A percentile compares a stretch with the other conserved stretches of the same genome.
Evolutionary conservation across 495 filamentous ascomycete genomes (phyloP).

Genomic region (Lasiosphaeris hirsuta): DNA sequence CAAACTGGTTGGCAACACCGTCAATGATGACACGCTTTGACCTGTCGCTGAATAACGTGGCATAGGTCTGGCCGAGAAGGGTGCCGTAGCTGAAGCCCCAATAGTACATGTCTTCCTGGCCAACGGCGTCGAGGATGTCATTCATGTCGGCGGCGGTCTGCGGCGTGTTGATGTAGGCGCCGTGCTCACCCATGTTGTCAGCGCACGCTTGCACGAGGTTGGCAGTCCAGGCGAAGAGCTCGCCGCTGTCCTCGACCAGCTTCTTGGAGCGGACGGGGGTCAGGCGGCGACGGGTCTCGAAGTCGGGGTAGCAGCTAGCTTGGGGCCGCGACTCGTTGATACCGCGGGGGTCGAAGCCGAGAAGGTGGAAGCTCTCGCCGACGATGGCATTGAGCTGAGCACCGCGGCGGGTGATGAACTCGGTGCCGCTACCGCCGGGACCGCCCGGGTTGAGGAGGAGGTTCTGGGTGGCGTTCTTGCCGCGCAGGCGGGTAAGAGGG

Average conservation of each 20-base stretch:
- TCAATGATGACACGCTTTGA: conserved; percentile 41
- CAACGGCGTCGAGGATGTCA: conserved; percentile 42
- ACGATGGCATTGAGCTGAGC: conserved; percentile 33
- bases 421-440: conserved; percentile 40
- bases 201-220: conserved; percentile 38
- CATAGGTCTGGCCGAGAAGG: conserved; percentile 55
- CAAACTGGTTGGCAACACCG: conserved; percentile 39
- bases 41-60: conserved; percentile 41
- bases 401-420: conserved; percentile 33
- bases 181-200: conserved; percentile 42
- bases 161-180: conserved; percentile 43
- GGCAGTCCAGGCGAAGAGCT: conserved; percentile 38
- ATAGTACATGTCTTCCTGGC: conserved; percentile 47
- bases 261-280: conserved; percentile 26
- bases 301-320: conserved; percentile 38
- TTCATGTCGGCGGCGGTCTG: conserved; percentile 52
- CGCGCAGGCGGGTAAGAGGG: conserved; percentile 42
- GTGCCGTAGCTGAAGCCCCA: conserved; percentile 68
- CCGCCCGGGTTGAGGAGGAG: conserved; percentile 47
- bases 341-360: conserved; percentile 46
- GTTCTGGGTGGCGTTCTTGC: conserved; percentile 37
- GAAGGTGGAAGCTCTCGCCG: conserved; percentile 43
- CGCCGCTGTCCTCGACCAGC: conserved; percentile 34
- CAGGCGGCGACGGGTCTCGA: conserved; percentile 22
- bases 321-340: conserved; percentile 38